These are phyloP conservation scores for Candida tammaniensis DNA, from an alignment of 805 yeast species.

Conservation along the genomic window DNA sequence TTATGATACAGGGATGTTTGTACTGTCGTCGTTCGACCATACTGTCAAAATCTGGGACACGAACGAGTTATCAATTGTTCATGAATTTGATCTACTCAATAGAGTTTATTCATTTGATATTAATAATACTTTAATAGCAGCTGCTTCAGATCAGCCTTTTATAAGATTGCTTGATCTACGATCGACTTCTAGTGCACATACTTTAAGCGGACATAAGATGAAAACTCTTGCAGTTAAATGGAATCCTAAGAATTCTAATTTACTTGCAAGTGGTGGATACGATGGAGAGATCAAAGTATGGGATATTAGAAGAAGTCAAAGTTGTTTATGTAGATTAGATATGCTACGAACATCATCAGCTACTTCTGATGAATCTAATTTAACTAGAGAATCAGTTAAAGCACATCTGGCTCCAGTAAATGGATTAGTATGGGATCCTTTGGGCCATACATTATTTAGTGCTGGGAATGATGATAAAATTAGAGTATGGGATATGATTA, in stretches of 20 bases:
- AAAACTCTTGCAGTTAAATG: constrained; percentile 62
- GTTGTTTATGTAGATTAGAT: constrained; percentile 65
- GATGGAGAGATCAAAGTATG: constrained; percentile 81
- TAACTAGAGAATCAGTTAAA: constrained; percentile 37
- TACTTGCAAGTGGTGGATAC: constrained; percentile 76
- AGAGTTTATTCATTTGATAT: constrained; percentile 69
- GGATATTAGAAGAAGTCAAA: constrained; percentile 74
- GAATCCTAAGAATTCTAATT: constrained; percentile 62
- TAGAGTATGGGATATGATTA: constrained; percentile 68
- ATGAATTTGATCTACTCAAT: constrained; percentile 58
- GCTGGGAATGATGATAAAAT: constrained; percentile 80
- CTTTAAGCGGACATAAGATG: constrained; percentile 60
- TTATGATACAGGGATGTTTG: constrained; percentile 78
- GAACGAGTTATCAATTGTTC: constrained; percentile 58
- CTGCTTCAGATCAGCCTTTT: constrained; percentile 68
- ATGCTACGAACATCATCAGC: constrained; percentile 40
- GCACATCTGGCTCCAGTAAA: constrained; percentile 82
- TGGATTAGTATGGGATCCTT: constrained; percentile 71
- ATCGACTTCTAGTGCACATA: constrained; percentile 72
- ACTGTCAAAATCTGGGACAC: constrained; percentile 83
- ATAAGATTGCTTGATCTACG: constrained; percentile 70
- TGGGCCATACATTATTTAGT: constrained; percentile 61
- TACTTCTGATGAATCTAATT: constrained; percentile 16
- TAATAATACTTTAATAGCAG: constrained; percentile 58
- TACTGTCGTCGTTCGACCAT: constrained; percentile 77